Evolutionary conservation across 2,329 filamentous ascomycete genomes (phyloP).

Genomic region (Sporothrix protearum): DNA sequence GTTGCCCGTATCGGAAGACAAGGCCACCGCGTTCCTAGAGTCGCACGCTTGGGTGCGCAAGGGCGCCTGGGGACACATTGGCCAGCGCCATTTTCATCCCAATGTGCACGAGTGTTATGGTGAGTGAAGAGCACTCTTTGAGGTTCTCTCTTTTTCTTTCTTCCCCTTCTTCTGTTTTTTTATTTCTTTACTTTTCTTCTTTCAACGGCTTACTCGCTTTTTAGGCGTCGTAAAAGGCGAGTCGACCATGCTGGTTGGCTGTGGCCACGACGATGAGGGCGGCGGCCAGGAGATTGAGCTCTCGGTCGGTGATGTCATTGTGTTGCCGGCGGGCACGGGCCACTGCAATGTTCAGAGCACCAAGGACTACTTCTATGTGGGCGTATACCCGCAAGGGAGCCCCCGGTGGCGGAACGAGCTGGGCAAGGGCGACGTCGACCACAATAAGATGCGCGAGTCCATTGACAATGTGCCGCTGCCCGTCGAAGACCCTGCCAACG

Average conservation of each 20-base stretch:
- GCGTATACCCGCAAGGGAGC: background rate
- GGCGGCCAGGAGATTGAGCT: conserved; percentile 13
- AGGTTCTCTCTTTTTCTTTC: background rate
- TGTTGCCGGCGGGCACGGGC: conserved; percentile 13
- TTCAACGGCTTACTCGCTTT: background rate
- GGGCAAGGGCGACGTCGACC: background rate
- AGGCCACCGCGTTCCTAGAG: conserved; percentile 14
- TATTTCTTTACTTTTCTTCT: background rate
- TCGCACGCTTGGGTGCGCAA: conserved; percentile 18
- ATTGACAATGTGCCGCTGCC: background rate
- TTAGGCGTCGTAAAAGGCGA: conserved; percentile 9
- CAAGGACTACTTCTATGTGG: conserved; percentile 17
- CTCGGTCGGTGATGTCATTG: conserved; percentile 15
- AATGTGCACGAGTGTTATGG: conserved; percentile 20
- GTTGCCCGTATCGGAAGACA: conserved; percentile 13
- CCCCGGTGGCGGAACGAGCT: background rate
- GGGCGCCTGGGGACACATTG: conserved; percentile 15
- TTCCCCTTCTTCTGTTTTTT: background rate
- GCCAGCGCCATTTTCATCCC: conserved; percentile 16
- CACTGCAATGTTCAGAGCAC: conserved; percentile 15
- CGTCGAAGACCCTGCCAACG: background rate
- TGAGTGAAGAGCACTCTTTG: background rate
- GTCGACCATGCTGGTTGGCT: conserved; percentile 12
- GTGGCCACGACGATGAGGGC: conserved; percentile 9
- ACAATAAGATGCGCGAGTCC: background rate